Base-by-base conservation (phyloP, 805 yeast species). In the Wickerhamiella shivajii region DNA sequence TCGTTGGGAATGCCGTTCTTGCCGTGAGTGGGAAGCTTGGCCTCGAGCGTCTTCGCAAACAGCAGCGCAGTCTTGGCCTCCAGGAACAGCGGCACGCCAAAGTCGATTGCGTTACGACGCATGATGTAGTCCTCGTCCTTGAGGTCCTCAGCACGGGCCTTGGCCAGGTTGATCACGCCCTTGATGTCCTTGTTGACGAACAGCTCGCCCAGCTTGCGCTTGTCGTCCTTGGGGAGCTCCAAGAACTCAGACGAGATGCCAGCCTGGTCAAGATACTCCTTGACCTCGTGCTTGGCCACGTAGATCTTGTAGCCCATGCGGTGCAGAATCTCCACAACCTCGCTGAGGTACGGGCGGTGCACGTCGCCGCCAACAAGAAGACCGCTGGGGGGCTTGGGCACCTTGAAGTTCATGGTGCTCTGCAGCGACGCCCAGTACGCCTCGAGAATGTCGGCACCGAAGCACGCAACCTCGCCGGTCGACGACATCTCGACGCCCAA, bases 71-170 rank as follows among this genome's bases (percentile, higher is more conserved):
- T 92, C 55, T 83, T 74, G 44, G 97, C 95, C 64, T 90, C 99
- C 55, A 87, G 90, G 66, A 90, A 87, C 53, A 90, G 66, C 27
- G 98, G 95, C 51, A 87, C 77, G 40, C 80, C 97, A 56, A 90
- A 90, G 58, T 90, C 99, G 61, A 90, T 92, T 30, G 99, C 97
- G 57, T 90, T 90, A 66, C 99, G 77, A 67, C 99, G 77, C 98
- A 90, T 90, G 38, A 87, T 76, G 58, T 90, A 90, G 60, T 90
- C 96, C 58, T 78, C 77, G 52, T 90, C 96, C 43, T 71, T 58
- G 43, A 81, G 66, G 43, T 69, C 62, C 50, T 80, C 92, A 27
- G 97, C 99, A 55, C 95, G 73, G 27, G 80, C 77, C 47, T 67
- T 67, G 35, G 98, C 96, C 51, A 90, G 69, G 63, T 90, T 90